A percentile compares a stretch with the other conserved stretches of the same genome.
phyloP scores from a whole-genome alignment of 1,139 yeast genomes.

The Kazachstania sp. region DNA sequence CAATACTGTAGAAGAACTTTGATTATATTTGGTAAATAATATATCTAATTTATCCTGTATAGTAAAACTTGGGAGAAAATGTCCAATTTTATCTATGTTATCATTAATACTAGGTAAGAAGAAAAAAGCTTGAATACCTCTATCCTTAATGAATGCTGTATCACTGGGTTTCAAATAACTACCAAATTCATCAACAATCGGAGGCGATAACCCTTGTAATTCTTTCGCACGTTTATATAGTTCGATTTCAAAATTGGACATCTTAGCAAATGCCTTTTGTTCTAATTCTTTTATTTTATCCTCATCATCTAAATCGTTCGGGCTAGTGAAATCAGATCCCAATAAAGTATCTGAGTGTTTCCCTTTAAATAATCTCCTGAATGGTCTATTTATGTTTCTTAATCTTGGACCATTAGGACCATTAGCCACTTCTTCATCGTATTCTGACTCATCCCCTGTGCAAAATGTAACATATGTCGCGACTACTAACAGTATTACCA shows the following conservation, averaged over 20 bases:
- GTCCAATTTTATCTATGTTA: constrained; percentile 30
- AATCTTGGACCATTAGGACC: constrained; percentile 8
- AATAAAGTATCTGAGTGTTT: constrained; percentile 23
- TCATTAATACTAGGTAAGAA: constrained; percentile 36
- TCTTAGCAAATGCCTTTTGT: constrained; percentile 27
- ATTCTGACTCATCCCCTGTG: constrained; percentile 26
- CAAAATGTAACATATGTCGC: constrained; percentile 36
- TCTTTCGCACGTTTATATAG: constrained; percentile 33
- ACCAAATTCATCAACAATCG: constrained; percentile 36
- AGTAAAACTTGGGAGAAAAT: constrained; percentile 34
- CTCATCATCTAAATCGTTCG: constrained; percentile 33
- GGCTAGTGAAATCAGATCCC: constrained; percentile 33
- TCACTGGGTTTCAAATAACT: constrained; percentile 34
- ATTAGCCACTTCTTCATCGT: constrained; percentile 26
- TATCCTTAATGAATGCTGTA: constrained; percentile 36
- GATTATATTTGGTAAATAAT: constrained; percentile 36
- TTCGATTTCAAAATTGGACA: constrained; percentile 32
- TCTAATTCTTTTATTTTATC: constrained; percentile 31
- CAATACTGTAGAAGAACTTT: constrained; percentile 41
- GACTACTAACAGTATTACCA: constrained; percentile 31
- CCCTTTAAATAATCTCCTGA: constrained; percentile 19
- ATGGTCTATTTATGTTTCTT: constrained; percentile 10
- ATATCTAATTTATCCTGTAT: constrained; percentile 62
- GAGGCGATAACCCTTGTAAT: constrained; percentile 35
- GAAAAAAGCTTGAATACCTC: constrained; percentile 43